Conservation (phyloP, 306 rosid species). For the Fragaria ananassa region DNA sequence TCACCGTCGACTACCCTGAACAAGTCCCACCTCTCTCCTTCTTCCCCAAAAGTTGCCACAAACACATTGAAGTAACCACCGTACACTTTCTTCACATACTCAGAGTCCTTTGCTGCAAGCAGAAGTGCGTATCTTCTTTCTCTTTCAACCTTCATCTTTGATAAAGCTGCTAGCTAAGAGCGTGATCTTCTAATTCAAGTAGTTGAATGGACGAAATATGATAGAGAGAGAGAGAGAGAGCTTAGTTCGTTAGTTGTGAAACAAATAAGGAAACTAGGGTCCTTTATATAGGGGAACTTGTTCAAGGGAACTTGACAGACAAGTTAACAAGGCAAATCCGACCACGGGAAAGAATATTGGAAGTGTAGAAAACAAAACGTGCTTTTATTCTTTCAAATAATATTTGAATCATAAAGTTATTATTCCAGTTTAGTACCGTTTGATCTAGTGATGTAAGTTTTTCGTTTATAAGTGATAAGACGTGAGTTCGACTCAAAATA, state of each 20-base stretch:
- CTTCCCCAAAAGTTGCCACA: slow-evolving; percentile 51
- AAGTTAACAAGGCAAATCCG: not conserved
- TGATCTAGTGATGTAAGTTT: too few species aligned
- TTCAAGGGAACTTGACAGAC: not conserved
- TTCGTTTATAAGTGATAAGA: too few species aligned
- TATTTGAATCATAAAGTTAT: too few species aligned
- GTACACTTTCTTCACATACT: slow-evolving; percentile 47
- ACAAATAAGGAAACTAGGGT: not conserved
- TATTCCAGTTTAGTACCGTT: too few species aligned
- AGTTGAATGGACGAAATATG: not conserved
- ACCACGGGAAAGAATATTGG: not conserved
- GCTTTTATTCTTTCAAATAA: too few species aligned
- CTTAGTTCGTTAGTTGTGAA: not conserved
- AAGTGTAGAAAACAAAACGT: too few species aligned
- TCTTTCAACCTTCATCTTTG: slow-evolving; percentile 13
- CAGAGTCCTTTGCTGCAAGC: slow-evolving; percentile 57
- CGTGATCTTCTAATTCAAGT: not conserved
- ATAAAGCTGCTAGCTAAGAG: not conserved
- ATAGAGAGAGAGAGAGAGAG: not conserved
- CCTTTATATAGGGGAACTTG: not conserved
- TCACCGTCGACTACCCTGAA: slow-evolving; percentile 51
- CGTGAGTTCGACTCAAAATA: too few species aligned
- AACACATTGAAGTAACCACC: slow-evolving; percentile 63
- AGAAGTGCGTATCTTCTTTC: slow-evolving; percentile 47
- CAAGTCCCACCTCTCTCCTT: slow-evolving; percentile 67